Conservation (phyloP, 164 flowering plant species). For the Aristolochia contorta region DNA sequence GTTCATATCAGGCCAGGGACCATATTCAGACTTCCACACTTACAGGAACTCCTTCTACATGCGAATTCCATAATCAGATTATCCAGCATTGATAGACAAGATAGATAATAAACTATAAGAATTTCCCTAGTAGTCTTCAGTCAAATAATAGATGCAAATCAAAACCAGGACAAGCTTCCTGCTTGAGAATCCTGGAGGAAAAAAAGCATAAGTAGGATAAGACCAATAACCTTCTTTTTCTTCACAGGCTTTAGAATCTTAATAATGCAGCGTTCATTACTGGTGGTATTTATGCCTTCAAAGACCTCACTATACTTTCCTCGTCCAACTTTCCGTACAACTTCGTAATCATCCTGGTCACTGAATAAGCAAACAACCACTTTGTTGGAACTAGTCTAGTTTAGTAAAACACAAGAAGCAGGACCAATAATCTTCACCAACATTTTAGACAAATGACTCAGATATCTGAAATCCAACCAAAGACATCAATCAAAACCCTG, state of each 20-base stretch:
- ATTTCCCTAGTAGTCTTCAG: too few relatives aligned
- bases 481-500: neutral
- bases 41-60: too few relatives aligned
- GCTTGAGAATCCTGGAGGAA: neutral
- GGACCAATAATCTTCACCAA: too few relatives aligned
- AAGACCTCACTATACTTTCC: constrained; percentile 70
- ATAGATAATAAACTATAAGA: too few relatives aligned
- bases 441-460: too few relatives aligned
- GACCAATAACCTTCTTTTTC: constrained; percentile 57
- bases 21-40: too few relatives aligned
- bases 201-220: neutral
- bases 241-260: constrained; percentile 81
- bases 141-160: too few relatives aligned
- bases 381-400: neutral
- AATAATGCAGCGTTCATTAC: constrained; percentile 51
- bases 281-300: constrained; percentile 43
- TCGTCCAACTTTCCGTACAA: constrained; percentile 60
- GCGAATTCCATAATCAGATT: too few relatives aligned
- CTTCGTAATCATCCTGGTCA: constrained; percentile 65
- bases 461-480: too few relatives aligned
- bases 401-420: neutral
- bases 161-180: too few relatives aligned
- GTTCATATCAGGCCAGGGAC: too few relatives aligned
- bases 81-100: too few relatives aligned
- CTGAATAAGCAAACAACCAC: constrained; percentile 17